Conservation (phyloP, 257 asterid species). For the Scutellaria baicalensis region DNA sequence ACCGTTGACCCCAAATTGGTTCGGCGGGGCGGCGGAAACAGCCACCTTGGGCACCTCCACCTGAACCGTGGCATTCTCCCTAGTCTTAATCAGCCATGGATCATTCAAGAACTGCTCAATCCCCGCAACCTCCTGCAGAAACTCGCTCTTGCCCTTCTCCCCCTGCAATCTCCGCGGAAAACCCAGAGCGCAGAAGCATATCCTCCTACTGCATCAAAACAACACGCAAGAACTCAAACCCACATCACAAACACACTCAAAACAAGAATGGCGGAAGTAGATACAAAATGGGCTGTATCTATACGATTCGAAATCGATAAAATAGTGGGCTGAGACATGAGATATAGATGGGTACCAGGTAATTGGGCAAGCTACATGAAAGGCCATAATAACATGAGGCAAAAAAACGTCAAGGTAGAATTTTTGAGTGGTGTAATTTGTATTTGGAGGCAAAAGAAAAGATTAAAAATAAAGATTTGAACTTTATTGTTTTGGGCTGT, state of each 20-base stretch:
- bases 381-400: slow-evolving; percentile 52
- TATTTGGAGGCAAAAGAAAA: background rate
- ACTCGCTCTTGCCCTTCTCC: slow-evolving; percentile 43
- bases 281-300: background rate
- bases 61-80: slow-evolving; percentile 59
- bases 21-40: slow-evolving; percentile 30
- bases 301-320: background rate
- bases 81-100: slow-evolving; percentile 65
- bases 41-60: slow-evolving; percentile 75
- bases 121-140: slow-evolving; percentile 48
- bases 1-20: slow-evolving; percentile 1
- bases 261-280: background rate
- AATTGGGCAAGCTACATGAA: slow-evolving; percentile 97
- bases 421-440: slow-evolving; percentile 3
- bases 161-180: slow-evolving; percentile 48
- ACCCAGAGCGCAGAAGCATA: slow-evolving; percentile 75
- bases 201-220: slow-evolving; percentile 50
- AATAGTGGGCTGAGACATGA: slow-evolving; percentile 12
- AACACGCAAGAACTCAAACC: slow-evolving; percentile 17
- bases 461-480: background rate
- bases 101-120: slow-evolving; percentile 65
- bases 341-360: slow-evolving; percentile 57
- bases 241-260: slow-evolving; percentile 11
- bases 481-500: background rate
- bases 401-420: background rate